Conservation (phyloP, 495 filamentous ascomycete species). For the Aspergillus sclerotiicarbonarius region DNA sequence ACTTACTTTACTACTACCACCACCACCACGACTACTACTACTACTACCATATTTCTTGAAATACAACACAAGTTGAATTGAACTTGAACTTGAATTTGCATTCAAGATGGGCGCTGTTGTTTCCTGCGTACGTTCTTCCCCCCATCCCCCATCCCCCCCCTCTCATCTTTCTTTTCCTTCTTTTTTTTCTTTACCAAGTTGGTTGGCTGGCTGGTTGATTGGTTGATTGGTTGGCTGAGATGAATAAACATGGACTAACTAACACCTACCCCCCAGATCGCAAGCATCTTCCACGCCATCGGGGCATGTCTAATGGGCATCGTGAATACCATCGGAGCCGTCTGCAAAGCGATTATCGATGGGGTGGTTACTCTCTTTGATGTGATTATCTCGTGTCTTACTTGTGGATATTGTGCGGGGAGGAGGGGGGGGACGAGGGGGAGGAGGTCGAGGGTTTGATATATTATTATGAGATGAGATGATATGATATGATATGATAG, state of each 20-base stretch:
- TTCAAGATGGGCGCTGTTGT: slow-evolving; percentile 89
- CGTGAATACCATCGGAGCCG: slow-evolving; percentile 73
- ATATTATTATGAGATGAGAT: slow-evolving; percentile 1
- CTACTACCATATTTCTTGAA: not conserved
- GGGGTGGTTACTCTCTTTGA: slow-evolving; percentile 76
- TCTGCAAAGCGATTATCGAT: slow-evolving; percentile 76
- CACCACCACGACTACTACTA: not conserved
- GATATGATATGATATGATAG: slow-evolving; percentile 9
- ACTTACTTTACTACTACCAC: not conserved
- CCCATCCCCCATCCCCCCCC: slow-evolving; percentile 2
- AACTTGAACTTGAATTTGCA: too few relatives aligned
- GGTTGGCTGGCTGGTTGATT: too few relatives aligned
- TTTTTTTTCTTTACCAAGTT: not conserved
- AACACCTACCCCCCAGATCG: too few relatives aligned
- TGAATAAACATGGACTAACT: too few relatives aligned
- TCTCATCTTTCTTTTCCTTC: not conserved
- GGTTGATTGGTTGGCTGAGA: too few relatives aligned
- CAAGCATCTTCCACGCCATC: slow-evolving; percentile 76
- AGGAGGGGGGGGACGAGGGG: slow-evolving; percentile 32
- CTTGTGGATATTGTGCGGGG: slow-evolving; percentile 63
- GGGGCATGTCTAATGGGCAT: slow-evolving; percentile 81
- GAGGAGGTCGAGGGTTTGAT: slow-evolving; percentile 26
- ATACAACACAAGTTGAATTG: too few relatives aligned
- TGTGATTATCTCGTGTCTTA: slow-evolving; percentile 83
- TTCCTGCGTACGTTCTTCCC: slow-evolving; percentile 75